These are phyloP conservation scores for Fraxinus albicans DNA, from an alignment of 305 asterid genomes.

Conservation along the genomic window DNA sequence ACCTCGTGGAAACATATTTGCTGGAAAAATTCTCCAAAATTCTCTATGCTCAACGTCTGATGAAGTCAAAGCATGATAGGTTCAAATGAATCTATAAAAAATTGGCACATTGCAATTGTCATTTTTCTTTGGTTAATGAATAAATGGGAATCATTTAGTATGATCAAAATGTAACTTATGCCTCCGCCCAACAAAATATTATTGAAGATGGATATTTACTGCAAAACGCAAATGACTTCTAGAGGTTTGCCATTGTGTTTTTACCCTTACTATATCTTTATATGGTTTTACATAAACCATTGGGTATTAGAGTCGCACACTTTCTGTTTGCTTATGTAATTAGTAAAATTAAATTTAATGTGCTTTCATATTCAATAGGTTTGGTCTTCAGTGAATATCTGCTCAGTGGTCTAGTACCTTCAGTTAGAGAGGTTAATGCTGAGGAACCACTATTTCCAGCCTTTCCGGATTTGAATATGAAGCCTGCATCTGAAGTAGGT, in stretches of 20 bases:
- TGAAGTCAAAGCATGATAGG: conserved; percentile 10
- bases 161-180: neutral
- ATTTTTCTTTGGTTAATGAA: neutral
- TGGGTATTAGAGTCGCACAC: neutral
- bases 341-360: conserved; percentile 2
- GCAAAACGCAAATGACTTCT: neutral
- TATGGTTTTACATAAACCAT: conserved; percentile 6
- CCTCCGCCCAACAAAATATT: neutral
- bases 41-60: neutral
- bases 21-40: conserved; percentile 7
- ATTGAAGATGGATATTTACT: neutral
- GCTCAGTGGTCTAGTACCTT: conserved; percentile 93
- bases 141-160: neutral
- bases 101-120: neutral
- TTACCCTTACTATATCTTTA: neutral
- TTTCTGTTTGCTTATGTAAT: neutral
- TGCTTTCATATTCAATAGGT: conserved; percentile 49
- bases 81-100: neutral
- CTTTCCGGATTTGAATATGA: conserved; percentile 54
- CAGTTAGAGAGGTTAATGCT: conserved; percentile 84
- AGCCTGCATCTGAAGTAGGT: conserved; percentile 63
- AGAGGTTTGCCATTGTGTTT: neutral
- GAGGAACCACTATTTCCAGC: conserved; percentile 91
- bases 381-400: conserved; percentile 89
- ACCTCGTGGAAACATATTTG: conserved; percentile 8